Evolutionary conservation across 2,329 filamentous ascomycete species (phyloP), one percentile per base, ranked within the genome.

Genomic region (Aspergillus ruber): DNA sequence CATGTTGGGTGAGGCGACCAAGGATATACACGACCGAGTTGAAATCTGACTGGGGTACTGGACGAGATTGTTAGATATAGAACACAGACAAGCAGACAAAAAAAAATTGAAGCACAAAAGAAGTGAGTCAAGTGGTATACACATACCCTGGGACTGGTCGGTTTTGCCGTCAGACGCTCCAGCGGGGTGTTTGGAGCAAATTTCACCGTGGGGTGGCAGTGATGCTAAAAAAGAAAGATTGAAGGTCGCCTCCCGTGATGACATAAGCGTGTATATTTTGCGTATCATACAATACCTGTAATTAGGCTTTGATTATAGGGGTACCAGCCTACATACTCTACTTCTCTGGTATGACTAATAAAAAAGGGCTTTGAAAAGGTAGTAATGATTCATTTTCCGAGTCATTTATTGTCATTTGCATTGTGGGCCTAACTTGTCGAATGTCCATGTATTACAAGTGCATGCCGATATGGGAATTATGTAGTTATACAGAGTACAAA

Each of bases 1-100:
- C 89, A 95, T 95, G 64, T 75, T 90, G 81, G 72, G 70, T 60
- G 60, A 63, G 55, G 59, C 59, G 53, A 59, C 58, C 51, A 53
- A 55, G 47, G 18, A 39, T 29, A 47, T 49, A 47, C 50, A 51
- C 50, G 51, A 55, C 59, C 57, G 56, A 50, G 54, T 42, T n/a
- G 40, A 15, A 42, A 42, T 15, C 13, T 48, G 47, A 46, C 53
- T 48, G 49, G 52, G 18, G 17, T 49, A 55, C 53, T 54, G 50
- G 45, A 17, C 21, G 35, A 20, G 42, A 43, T 35, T 18, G 46
- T 56, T 44, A 50, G 45, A 21, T 21, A 41, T 8, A 27, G 25
- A 42, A 17, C n/a, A 20, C 6, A 13, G 4, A 42, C 4, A 25
- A 10, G 44, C 18, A 27, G 29, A 23, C 8, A 6, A 20, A 23